phyloP scores from a whole-genome alignment of 768 basidiomycete species.

The Omphalotus guepiniiformis region DNA sequence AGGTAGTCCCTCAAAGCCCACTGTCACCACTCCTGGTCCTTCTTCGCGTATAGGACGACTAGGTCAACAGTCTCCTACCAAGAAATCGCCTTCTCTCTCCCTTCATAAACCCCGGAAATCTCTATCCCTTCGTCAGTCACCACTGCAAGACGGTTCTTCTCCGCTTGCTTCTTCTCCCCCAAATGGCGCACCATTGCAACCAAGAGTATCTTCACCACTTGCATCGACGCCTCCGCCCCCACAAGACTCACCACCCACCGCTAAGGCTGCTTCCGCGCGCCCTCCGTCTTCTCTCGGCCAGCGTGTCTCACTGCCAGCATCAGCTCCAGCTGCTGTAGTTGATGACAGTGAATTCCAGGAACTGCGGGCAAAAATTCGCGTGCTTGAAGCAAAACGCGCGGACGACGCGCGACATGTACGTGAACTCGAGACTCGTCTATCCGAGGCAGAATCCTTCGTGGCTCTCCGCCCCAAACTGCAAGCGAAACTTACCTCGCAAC shows the following conservation, averaged over 20 bases:
- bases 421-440: conserved; percentile 78
- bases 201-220: conserved; percentile 36
- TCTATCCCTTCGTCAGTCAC: conserved; percentile 38
- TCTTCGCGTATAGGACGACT: conserved; percentile 23
- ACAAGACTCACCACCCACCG: background rate
- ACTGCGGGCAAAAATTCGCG: conserved; percentile 74
- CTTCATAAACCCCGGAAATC: conserved; percentile 46
- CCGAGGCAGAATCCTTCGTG: conserved; percentile 81
- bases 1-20: conserved; percentile 56
- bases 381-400: conserved; percentile 80
- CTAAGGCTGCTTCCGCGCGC: conserved; percentile 1
- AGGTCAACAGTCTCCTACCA: conserved; percentile 50
- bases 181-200: conserved; percentile 23
- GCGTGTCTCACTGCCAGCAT: conserved; percentile 10
- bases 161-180: conserved; percentile 29
- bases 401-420: conserved; percentile 85
- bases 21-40: conserved; percentile 26
- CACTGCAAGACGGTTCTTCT: conserved; percentile 31
- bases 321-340: background rate
- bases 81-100: conserved; percentile 43
- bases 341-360: conserved; percentile 74
- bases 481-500: conserved; percentile 77
- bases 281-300: background rate
- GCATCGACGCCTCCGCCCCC: conserved; percentile 22
- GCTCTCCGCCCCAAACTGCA: conserved; percentile 87